Evolutionary conservation across 495 filamentous ascomycete genomes (phyloP), one percentile per base, ranked within the genome.

Genomic region (Haplographium delicatum): DNA sequence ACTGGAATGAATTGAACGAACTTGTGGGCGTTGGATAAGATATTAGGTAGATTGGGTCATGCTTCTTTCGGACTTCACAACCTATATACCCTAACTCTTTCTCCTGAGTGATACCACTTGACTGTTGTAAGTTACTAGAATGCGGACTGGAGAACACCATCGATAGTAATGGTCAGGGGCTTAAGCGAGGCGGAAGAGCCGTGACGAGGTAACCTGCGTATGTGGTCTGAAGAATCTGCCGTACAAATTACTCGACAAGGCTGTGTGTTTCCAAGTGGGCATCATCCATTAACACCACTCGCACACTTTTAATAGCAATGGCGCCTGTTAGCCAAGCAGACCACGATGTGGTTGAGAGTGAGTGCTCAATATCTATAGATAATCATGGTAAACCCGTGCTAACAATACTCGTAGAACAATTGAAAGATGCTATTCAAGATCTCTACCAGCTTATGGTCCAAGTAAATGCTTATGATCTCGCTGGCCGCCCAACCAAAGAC

Each of bases 401-500:
- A 35, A 60, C n/a, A 16, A 26, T 11, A 7, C n/a, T 20, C 18
- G 13, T 28, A 83, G 81, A 74, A 34, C 73, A 80, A 57, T 68
- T 86, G 65, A 85, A 86, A 52, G 71, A 77, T 58, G 75, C 90
- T 33, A 89, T 96, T 65, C 86, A 93, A 61, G 84, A 90, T 59
- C 83, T 96, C 42, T 95, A 87, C 72, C 81, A 89, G 61, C 74
- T 95, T 50, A 79, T 82, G 60, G 74, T 80, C 24, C 85, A 90
- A 68, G 79, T 83, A 25, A 74, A 81, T 26, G 76, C 82, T 41
- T 84, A 89, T 67, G 84, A 88, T 66, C 75, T 82, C 53, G 72
- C 78, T 11, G 74, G 75, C 49, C 53, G 50, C 18, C 50, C 50
- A 40, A 80, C 80, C 16, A 73, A 78, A 51, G 68, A 81, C 47